phyloP scores from a whole-genome alignment of 208 protist genomes.

The Trypanosoma cruzi region DNA sequence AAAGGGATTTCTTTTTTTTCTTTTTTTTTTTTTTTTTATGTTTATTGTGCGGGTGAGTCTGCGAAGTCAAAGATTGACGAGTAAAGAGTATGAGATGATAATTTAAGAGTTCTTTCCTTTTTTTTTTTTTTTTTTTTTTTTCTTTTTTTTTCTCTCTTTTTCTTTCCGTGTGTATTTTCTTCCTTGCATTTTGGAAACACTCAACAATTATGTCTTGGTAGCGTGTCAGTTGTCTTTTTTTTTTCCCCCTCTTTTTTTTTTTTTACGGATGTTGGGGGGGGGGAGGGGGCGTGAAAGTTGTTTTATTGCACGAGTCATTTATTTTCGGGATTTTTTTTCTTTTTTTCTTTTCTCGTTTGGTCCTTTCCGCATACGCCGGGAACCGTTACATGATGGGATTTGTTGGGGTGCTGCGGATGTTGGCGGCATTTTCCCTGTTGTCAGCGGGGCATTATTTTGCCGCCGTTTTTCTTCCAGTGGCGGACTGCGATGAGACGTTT shows the following conservation, averaged over 20 bases:
- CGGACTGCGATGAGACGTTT: slow-evolving; percentile 96
- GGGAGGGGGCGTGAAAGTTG: too few relatives aligned
- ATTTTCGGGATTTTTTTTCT: neutral
- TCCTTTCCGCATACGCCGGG: neutral
- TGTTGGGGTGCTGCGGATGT: slow-evolving; percentile 38
- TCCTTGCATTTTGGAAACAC: too few relatives aligned
- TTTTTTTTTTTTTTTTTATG: neutral
- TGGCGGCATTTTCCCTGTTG: slow-evolving; percentile 50
- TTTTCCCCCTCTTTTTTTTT: too few relatives aligned
- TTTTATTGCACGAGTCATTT: neutral
- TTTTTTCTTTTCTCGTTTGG: too few relatives aligned
- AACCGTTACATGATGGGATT: slow-evolving; percentile 20
- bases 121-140: neutral
- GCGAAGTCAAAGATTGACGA: neutral
- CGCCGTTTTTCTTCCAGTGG: slow-evolving; percentile 67
- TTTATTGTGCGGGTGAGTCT: neutral
- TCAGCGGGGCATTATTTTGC: slow-evolving; percentile 57
- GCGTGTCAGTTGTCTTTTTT: too few relatives aligned
- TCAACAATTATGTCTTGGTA: too few relatives aligned
- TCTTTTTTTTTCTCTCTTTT: too few relatives aligned
- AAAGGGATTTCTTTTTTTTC: neutral
- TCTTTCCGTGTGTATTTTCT: too few relatives aligned
- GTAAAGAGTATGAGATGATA: neutral
- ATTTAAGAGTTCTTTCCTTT: neutral
- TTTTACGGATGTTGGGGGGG: too few relatives aligned